Conservation (phyloP, 306 rosid genomes). For the Acacia melanoxylon region DNA sequence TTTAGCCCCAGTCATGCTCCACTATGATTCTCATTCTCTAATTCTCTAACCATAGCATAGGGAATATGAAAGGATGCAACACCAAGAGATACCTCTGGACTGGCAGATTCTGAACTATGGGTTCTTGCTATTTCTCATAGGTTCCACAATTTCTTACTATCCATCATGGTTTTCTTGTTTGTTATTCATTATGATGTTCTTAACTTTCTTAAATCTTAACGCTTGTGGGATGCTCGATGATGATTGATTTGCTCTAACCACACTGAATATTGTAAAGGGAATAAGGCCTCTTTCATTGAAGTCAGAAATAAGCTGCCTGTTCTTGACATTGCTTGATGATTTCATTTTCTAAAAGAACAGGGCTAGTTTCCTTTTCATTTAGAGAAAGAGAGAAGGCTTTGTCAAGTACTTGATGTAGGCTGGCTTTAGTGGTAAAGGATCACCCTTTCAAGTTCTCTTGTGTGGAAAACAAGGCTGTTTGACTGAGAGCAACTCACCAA, state of each 20-base stretch:
- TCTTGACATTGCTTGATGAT: constrained; percentile 3
- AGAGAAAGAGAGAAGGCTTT: not conserved
- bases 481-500: constrained; percentile 41
- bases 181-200: not conserved
- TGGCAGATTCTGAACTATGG: constrained; percentile 43
- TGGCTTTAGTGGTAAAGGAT: constrained; percentile 26
- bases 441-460: constrained; percentile 30
- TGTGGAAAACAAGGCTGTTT: constrained; percentile 63
- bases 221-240: constrained; percentile 54
- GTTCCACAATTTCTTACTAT: constrained; percentile 35
- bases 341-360: not conserved
- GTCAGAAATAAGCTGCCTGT: not conserved
- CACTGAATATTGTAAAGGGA: constrained; percentile 46
- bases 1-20: not conserved
- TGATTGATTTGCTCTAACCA: constrained; percentile 83
- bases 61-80: not conserved
- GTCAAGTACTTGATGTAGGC: constrained; percentile 37
- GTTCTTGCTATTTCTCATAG: constrained; percentile 67
- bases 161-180: not conserved
- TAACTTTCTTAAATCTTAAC: not conserved
- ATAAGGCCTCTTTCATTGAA: not conserved
- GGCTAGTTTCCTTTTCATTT: not conserved
- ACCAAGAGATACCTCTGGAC: constrained; percentile 57
- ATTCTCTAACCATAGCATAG: not conserved
- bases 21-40: not conserved